Evolutionary conservation across 208 protist genomes (phyloP).

Genomic region (Trypanosoma cruzi): DNA sequence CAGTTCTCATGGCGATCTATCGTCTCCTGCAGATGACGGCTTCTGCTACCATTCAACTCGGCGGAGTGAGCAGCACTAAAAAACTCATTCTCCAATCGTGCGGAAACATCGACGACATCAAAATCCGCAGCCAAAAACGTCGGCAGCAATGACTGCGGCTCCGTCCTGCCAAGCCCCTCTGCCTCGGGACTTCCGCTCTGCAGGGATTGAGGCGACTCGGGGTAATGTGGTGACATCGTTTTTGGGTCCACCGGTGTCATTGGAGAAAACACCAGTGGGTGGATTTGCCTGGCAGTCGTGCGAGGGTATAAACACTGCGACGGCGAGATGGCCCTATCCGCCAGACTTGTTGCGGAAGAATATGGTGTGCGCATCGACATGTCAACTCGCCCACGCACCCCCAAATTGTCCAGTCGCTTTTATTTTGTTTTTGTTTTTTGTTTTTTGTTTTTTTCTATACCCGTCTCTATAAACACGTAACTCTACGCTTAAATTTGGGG

Average conservation of each 20-base stretch:
- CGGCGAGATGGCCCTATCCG: neutral
- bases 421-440: neutral
- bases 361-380: conserved; percentile 1
- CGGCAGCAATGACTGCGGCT: neutral
- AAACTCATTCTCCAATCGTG: conserved; percentile 9
- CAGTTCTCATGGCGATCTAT: neutral
- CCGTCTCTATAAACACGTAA: too few relatives aligned
- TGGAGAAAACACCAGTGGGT: neutral
- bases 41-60: neutral
- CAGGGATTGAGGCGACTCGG: neutral
- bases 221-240: neutral
- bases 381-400: neutral
- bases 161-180: neutral
- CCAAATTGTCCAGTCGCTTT: too few relatives aligned
- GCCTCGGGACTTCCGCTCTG: neutral
- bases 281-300: neutral
- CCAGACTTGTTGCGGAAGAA: neutral
- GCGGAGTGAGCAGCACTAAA: neutral
- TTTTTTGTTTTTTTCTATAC: too few relatives aligned
- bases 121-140: neutral
- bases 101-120: conserved; percentile 7
- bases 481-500: too few relatives aligned
- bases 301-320: neutral
- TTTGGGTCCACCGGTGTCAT: conserved; percentile 1
- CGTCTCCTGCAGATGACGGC: neutral